Conservation (phyloP, 179 eudicot genomes). For the Heliamphora pulchella region DNA sequence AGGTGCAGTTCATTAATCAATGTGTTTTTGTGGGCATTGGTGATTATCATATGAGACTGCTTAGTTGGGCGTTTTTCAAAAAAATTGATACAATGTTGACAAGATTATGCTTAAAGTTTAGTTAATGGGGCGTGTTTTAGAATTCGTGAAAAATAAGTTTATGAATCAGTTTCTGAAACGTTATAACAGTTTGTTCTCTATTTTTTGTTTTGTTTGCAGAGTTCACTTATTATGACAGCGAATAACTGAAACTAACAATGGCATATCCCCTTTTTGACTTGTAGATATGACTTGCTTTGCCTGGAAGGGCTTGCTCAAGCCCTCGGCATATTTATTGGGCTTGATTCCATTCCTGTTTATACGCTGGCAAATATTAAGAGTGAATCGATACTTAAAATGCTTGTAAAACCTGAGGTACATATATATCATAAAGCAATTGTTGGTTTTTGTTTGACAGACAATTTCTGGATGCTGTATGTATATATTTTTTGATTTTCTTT, state of each 20-base stretch:
- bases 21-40: background rate
- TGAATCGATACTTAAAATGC: conserved; percentile 68
- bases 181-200: too few relatives aligned
- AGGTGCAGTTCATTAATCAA: conserved; percentile 32
- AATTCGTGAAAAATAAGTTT: background rate
- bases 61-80: background rate
- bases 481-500: background rate
- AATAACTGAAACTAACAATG: background rate
- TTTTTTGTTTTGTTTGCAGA: background rate
- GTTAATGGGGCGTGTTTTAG: background rate
- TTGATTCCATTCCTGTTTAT: conserved; percentile 60
- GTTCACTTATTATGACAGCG: background rate
- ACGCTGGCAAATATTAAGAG: conserved; percentile 32
- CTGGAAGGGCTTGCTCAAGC: conserved; percentile 88
- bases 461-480: too few relatives aligned
- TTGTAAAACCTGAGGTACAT: conserved; percentile 78
- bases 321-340: conserved; percentile 63
- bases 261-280: background rate
- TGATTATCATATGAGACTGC: too few relatives aligned
- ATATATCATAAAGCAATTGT: background rate
- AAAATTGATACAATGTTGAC: background rate
- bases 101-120: background rate
- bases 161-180: too few relatives aligned
- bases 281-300: conserved; percentile 95
- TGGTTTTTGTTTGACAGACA: background rate